These are phyloP conservation scores for Apiospora malaysiana DNA, from an alignment of 2,329 filamentous ascomycete species.

Conservation along the genomic window DNA sequence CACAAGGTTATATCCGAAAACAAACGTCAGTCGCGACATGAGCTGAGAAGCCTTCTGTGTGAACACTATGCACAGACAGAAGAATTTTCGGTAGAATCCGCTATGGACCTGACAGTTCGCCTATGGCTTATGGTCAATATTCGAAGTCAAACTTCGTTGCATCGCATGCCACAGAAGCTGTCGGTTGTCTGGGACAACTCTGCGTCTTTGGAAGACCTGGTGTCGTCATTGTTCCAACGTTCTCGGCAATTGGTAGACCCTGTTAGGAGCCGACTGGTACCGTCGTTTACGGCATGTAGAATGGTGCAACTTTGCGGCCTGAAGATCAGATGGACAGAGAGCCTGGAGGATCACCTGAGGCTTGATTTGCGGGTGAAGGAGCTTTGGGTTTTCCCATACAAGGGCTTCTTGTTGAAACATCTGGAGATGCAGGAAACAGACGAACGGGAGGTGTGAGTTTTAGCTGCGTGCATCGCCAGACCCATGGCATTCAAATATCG, in stretches of 20 bases:
- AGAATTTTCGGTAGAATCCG: neutral
- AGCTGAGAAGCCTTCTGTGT: neutral
- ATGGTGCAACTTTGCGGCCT: neutral
- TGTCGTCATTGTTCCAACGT: neutral
- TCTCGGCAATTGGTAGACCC: neutral
- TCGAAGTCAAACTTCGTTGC: neutral
- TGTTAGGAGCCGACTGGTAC: neutral
- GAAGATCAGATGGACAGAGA: neutral
- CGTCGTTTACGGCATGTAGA: neutral
- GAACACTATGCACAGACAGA: neutral
- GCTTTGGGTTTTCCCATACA: neutral
- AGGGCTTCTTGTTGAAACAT: neutral
- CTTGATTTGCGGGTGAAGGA: neutral
- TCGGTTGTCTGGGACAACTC: neutral
- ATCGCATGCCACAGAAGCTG: neutral
- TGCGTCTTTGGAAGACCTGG: neutral
- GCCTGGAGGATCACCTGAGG: neutral
- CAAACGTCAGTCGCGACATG: neutral
- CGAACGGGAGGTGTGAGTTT: neutral
- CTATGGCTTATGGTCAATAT: neutral
- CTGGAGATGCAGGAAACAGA: neutral
- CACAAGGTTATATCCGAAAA: neutral
- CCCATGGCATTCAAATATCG: neutral
- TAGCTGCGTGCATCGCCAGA: neutral
- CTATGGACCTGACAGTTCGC: neutral